phyloP scores from a whole-genome alignment of 2,329 filamentous ascomycete species.

The Penicillium vulpinum region DNA sequence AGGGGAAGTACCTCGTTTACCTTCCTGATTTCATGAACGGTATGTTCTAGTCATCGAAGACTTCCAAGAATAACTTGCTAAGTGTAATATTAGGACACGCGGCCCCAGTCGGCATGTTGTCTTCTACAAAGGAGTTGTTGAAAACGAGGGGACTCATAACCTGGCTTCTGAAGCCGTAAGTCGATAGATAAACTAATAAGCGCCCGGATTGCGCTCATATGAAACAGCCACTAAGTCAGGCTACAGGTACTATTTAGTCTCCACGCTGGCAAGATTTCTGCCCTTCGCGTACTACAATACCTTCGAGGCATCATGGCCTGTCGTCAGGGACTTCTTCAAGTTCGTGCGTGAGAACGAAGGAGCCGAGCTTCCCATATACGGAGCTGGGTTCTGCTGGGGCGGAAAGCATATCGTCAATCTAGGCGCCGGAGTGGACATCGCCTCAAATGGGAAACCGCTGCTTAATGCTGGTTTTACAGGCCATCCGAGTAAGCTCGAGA shows the following conservation, averaged over 20 bases:
- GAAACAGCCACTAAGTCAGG: not conserved
- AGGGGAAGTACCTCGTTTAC: constrained; percentile 53
- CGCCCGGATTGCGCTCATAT: not conserved
- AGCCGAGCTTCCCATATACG: constrained; percentile 49
- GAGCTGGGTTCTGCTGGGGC: constrained; percentile 65
- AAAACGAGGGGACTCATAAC: not conserved
- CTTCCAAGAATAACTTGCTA: not conserved
- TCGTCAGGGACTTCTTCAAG: constrained; percentile 42
- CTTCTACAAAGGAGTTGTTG: not conserved
- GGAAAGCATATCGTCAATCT: constrained; percentile 57
- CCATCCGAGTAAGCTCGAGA: not conserved
- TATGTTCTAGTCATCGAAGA: constrained; percentile 18
- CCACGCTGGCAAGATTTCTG: not conserved
- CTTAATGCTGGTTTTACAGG: constrained; percentile 2
- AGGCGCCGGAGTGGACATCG: constrained; percentile 37
- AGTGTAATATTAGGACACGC: not conserved
- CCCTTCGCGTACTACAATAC: not conserved
- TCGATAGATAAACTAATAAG: not conserved
- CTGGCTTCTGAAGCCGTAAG: constrained; percentile 4
- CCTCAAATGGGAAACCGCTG: constrained; percentile 37
- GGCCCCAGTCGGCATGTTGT: not conserved
- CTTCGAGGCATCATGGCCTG: constrained; percentile 30
- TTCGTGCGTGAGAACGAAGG: constrained; percentile 35
- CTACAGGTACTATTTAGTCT: not conserved
- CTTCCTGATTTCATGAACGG: constrained; percentile 60